Conservation (phyloP, 2,329 filamentous ascomycete species). For the Trichoderma atroviride region DNA sequence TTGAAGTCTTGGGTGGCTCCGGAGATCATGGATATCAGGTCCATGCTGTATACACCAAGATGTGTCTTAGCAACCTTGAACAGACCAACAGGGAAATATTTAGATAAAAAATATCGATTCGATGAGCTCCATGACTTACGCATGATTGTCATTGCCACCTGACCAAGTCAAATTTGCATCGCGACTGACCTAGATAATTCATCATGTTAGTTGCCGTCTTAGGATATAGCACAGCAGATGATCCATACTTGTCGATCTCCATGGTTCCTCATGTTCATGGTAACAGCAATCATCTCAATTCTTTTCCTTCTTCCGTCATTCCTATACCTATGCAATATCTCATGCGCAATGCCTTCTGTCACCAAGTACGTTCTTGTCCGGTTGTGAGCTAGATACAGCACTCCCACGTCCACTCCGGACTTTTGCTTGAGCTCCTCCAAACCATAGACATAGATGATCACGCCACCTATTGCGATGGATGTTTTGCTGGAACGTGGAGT, state of each 20-base stretch:
- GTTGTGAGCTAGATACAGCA: slow-evolving; percentile 15
- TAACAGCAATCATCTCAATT: slow-evolving; percentile 11
- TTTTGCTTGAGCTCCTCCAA: not conserved
- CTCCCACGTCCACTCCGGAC: not conserved
- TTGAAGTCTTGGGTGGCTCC: slow-evolving; percentile 15
- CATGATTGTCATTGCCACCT: slow-evolving; percentile 15
- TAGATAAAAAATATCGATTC: no score
- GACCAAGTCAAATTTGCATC: slow-evolving; percentile 12
- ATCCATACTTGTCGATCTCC: not conserved
- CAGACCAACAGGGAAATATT: not conserved
- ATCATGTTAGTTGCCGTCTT: not conserved
- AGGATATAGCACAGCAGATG: no score
- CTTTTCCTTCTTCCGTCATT: not conserved
- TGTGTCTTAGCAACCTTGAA: not conserved
- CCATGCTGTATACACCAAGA: not conserved
- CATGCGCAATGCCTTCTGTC: slow-evolving; percentile 14
- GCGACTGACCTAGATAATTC: not conserved
- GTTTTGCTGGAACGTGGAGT: slow-evolving; percentile 17
- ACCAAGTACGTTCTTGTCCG: slow-evolving; percentile 12
- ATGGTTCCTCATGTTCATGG: slow-evolving; percentile 17
- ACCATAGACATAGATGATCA: slow-evolving; percentile 13
- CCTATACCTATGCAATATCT: slow-evolving; percentile 15
- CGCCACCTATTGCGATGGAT: not conserved
- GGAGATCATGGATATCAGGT: slow-evolving; percentile 10
- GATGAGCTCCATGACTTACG: not conserved